Conservation (phyloP, 2,329 filamentous ascomycete species). For the Colletotrichum somersetense region DNA sequence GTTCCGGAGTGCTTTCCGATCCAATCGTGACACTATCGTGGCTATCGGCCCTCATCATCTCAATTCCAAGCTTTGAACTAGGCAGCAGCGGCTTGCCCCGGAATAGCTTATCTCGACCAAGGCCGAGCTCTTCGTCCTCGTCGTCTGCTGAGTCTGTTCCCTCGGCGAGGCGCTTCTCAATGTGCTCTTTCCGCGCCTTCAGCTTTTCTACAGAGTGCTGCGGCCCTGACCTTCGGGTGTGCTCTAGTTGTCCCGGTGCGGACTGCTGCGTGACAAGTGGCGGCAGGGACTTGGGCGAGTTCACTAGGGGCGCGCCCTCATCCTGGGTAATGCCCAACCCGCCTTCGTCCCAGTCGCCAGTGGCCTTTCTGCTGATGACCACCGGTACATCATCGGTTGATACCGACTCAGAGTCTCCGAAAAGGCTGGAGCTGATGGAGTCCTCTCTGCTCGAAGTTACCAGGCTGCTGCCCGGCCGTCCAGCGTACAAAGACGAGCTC, state of each 20-base stretch:
- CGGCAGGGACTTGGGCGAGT: slow-evolving; percentile 59
- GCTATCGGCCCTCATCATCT: slow-evolving; percentile 98
- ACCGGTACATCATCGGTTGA: slow-evolving; percentile 83
- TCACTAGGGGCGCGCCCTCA: slow-evolving; percentile 55
- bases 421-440: slow-evolving; percentile 88
- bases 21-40: slow-evolving; percentile 79
- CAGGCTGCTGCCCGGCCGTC: slow-evolving; percentile 80
- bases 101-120: slow-evolving; percentile 58
- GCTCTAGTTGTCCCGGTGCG: slow-evolving; percentile 72
- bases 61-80: slow-evolving; percentile 90
- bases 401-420: slow-evolving; percentile 86
- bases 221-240: slow-evolving; percentile 60
- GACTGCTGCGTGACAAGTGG: slow-evolving; percentile 72
- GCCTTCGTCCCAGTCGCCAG: slow-evolving; percentile 82
- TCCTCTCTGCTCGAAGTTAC: slow-evolving; percentile 86
- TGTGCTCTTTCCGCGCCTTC: slow-evolving; percentile 78
- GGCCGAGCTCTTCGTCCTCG: slow-evolving; percentile 90
- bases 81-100: slow-evolving; percentile 71
- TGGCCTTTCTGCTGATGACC: slow-evolving; percentile 78
- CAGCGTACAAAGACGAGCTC: slow-evolving; percentile 78
- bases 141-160: slow-evolving; percentile 91
- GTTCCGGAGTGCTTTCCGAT: slow-evolving; percentile 64
- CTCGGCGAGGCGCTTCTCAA: slow-evolving; percentile 80
- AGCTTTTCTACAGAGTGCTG: slow-evolving; percentile 81
- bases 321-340: slow-evolving; percentile 84